These are phyloP conservation scores for Monilinia fructigena DNA, from an alignment of 2,329 filamentous ascomycete genomes.

Conservation along the genomic window DNA sequence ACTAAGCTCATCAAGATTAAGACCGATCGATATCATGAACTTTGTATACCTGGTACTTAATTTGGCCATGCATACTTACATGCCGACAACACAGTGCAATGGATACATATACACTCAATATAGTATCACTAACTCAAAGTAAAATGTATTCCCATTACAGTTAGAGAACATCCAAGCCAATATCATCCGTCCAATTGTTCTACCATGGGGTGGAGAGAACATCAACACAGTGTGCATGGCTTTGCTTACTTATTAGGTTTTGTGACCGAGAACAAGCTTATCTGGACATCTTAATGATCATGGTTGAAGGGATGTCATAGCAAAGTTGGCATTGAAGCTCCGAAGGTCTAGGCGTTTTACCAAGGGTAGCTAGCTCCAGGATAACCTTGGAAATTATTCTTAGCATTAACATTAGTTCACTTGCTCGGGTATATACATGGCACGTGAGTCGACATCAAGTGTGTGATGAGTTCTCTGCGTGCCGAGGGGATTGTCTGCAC, in stretches of 20 bases:
- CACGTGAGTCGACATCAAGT: constrained; percentile 1
- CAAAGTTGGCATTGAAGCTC: background rate
- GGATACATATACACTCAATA: background rate
- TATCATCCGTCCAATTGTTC: background rate
- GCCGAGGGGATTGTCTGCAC: background rate
- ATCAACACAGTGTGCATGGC: background rate
- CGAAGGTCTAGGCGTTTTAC: background rate
- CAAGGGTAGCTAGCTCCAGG: background rate
- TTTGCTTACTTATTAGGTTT: no score
- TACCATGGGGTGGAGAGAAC: no score
- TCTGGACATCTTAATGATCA: background rate
- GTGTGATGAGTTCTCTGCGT: background rate
- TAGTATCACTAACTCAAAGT: background rate
- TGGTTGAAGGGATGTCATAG: background rate
- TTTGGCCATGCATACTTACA: background rate
- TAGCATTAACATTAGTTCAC: constrained; percentile 1
- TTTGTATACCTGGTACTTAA: background rate
- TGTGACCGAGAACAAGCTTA: background rate
- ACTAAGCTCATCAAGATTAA: background rate
- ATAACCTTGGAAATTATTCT: background rate
- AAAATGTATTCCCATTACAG: no score
- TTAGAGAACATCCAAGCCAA: background rate
- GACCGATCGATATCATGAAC: background rate
- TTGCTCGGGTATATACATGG: background rate
- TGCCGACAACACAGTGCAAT: background rate